These are phyloP conservation scores for Kodamaea plutei DNA, from an alignment of 1,139 yeast species.

Conservation along the genomic window DNA sequence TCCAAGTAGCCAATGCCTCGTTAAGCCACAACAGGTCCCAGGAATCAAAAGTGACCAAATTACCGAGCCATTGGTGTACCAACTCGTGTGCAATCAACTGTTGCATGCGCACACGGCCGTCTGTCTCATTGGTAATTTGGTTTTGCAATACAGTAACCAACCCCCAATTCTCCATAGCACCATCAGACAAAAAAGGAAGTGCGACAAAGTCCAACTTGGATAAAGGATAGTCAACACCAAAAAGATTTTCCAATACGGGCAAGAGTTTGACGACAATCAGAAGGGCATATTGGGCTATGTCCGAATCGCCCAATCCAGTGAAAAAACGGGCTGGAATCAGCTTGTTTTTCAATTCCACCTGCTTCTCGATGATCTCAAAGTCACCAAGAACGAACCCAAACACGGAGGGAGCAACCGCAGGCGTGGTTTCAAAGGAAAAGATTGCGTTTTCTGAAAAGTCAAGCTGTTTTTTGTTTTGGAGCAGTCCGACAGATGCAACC, in stretches of 20 bases:
- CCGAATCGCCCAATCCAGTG: slow-evolving; percentile 52
- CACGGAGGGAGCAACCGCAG: slow-evolving; percentile 55
- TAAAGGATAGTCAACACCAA: slow-evolving; percentile 49
- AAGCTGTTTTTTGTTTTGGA: slow-evolving; percentile 20
- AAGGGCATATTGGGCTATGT: slow-evolving; percentile 43
- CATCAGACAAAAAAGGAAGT: slow-evolving; percentile 66
- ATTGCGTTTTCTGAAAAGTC: slow-evolving; percentile 22
- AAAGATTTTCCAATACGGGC: slow-evolving; percentile 40
- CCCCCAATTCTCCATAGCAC: slow-evolving; percentile 81
- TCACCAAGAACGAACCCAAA: slow-evolving; percentile 69
- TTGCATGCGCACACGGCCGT: slow-evolving; percentile 31
- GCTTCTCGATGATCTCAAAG: slow-evolving; percentile 43
- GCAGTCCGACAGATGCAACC: slow-evolving; percentile 47
- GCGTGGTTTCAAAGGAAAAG: slow-evolving; percentile 48
- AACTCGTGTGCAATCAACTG: slow-evolving; percentile 67
- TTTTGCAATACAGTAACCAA: slow-evolving; percentile 55
- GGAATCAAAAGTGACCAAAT: slow-evolving; percentile 58
- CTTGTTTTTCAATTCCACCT: slow-evolving; percentile 5
- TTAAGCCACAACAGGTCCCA: slow-evolving; percentile 71
- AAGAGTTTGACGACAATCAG: slow-evolving; percentile 42
- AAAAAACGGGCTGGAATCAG: slow-evolving; percentile 47
- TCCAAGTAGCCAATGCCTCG: slow-evolving; percentile 72
- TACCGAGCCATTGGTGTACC: slow-evolving; percentile 78
- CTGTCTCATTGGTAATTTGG: slow-evolving; percentile 38
- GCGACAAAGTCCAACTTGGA: slow-evolving; percentile 62